These are phyloP conservation scores for Fusarium staphyleae DNA, from an alignment of 2,329 filamentous ascomycete genomes.

Conservation along the genomic window DNA sequence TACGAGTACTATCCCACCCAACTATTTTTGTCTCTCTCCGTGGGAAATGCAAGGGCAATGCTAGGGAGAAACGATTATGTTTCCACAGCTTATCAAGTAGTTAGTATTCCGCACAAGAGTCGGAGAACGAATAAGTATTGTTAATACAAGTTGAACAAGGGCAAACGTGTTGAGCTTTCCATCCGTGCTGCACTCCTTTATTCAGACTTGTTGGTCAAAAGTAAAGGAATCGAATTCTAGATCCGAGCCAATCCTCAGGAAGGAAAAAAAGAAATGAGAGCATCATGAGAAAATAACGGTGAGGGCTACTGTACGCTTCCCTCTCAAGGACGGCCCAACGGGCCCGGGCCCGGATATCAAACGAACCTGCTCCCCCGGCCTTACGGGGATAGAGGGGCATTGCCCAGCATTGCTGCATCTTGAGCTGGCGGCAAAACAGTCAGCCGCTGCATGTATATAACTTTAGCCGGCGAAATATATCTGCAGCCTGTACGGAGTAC, in stretches of 20 bases:
- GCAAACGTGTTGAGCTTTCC: no score
- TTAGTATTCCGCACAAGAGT: no score
- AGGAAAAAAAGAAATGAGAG: no score
- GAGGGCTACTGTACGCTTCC: neutral
- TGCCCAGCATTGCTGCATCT: no score
- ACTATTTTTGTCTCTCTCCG: conserved; percentile 8
- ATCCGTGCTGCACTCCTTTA: no score
- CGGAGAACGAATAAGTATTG: no score
- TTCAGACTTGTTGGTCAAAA: neutral
- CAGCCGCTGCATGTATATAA: neutral
- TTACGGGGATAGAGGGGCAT: no score
- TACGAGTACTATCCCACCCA: conserved; percentile 27
- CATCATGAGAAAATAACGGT: no score
- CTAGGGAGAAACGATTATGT: neutral
- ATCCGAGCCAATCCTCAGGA: neutral
- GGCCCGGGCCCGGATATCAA: conserved; percentile 22
- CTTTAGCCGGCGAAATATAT: neutral
- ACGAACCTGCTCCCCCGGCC: no score
- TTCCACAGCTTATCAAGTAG: no score
- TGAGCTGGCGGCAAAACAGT: neutral
- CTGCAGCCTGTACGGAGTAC: neutral
- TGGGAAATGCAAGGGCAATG: conserved; percentile 7
- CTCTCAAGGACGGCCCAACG: neutral
- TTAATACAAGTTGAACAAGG: no score
- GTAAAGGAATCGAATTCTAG: neutral